Evolutionary conservation across 1,139 yeast species (phyloP).

Genomic region (Kodamaea sp.): DNA sequence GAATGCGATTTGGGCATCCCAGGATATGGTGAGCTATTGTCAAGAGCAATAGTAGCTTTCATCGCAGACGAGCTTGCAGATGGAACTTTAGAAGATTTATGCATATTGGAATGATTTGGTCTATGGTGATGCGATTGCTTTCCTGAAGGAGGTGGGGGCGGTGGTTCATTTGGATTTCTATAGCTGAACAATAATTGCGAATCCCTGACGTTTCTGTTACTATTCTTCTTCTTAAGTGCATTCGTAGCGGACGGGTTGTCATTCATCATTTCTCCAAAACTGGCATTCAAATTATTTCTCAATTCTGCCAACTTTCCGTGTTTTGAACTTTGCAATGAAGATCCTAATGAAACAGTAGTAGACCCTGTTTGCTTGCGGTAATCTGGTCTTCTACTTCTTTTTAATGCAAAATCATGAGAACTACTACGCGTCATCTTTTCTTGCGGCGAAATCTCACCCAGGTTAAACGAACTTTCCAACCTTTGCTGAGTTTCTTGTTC

Average conservation of each 20-base stretch:
- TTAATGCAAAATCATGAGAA: slow-evolving; percentile 30
- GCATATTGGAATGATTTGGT: background rate
- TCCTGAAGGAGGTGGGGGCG: background rate
- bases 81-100: slow-evolving; percentile 2
- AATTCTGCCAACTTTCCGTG: slow-evolving; percentile 33
- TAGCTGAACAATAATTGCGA: slow-evolving; percentile 35
- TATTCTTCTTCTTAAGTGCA: slow-evolving; percentile 2
- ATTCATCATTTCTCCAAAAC: slow-evolving; percentile 10
- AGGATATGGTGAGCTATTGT: slow-evolving; percentile 23
- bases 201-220: slow-evolving; percentile 20
- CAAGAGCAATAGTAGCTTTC: background rate
- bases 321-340: slow-evolving; percentile 28
- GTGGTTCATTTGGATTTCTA: slow-evolving; percentile 20
- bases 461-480: no score
- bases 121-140: background rate
- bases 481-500: no score
- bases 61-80: slow-evolving; percentile 1
- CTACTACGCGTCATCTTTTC: no score
- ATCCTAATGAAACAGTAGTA: slow-evolving; percentile 19
- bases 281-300: slow-evolving; percentile 24
- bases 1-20: slow-evolving; percentile 15
- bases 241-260: slow-evolving; percentile 5
- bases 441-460: no score
- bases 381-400: slow-evolving; percentile 41
- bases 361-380: slow-evolving; percentile 29